Evolutionary conservation across 225 moss, liverwort and hornwort species (phyloP), one percentile per base, ranked within the genome.

Genomic region (Polytrichum commune): DNA sequence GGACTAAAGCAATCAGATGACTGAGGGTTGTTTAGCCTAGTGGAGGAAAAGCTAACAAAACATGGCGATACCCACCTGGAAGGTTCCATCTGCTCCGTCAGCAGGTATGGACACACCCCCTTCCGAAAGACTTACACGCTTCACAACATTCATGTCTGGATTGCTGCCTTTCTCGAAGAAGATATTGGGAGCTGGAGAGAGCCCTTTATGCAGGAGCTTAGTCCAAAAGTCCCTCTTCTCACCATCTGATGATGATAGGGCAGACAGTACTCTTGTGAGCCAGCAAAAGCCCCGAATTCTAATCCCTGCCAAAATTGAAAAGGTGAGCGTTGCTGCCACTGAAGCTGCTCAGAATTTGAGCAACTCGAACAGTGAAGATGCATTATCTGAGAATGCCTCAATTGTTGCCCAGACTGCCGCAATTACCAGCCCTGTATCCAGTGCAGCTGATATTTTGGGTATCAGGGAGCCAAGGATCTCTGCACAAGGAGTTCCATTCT

Each of bases 181-280:
- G 46, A 10, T 25, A 8, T 24, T 67, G 22, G 35, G 22, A 67
- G 27, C 25, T 10, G 22, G 8, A 25, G 46, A 53, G 38, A 65
- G 65, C 30, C 65, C 65, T 1, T 13, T 23, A 8, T 6, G n/a
- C 23, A 67, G 53, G 66, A 67, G 10, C 35, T 38, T 46, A 38
- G 38, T 35, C 66, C 66, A 67, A 23, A 67, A 67, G 9, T 67
- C 66, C 23, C 66, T 38, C 23, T 67, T 38, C 24, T 9, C 24
- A 24, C 66, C 35, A 20, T 24, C 13, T 3, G 20, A 25, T n/a
- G 22, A 4, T 8, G 35, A 25, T n/a, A 67, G 26, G 9, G 53
- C 38, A 20, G 66, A 9, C 23, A 25, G 25, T 35, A 19, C 46
- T 46, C 46, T 38, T 67, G 23, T 20, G 18, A 53, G 25, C 38